phyloP scores from a whole-genome alignment of 192 early-diverging fungal species.

The Linderina pennispora region DNA sequence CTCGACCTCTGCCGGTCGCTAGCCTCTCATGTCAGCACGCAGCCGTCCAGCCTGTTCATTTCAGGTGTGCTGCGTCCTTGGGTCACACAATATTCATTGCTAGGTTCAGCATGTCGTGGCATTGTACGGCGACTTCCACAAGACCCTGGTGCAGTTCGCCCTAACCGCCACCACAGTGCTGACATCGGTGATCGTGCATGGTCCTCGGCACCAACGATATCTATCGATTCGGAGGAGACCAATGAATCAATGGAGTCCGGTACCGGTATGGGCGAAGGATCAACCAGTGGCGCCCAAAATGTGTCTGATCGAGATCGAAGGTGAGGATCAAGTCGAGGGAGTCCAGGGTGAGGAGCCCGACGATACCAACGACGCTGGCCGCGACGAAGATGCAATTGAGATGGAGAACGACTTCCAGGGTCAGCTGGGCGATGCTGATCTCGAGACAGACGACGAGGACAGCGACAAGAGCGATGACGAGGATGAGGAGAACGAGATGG shows the following conservation, averaged over 20 bases:
- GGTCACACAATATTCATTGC: slow-evolving; percentile 35
- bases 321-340: slow-evolving; percentile 93
- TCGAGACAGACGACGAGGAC: slow-evolving; percentile 69
- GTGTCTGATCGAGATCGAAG: slow-evolving; percentile 97
- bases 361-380: slow-evolving; percentile 51
- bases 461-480: slow-evolving; percentile 68
- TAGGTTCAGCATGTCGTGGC: slow-evolving; percentile 51
- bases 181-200: slow-evolving; percentile 65
- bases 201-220: slow-evolving; percentile 81
- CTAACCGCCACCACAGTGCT: slow-evolving; percentile 17
- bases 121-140: slow-evolving; percentile 57
- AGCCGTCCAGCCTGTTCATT: not conserved
- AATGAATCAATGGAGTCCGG: slow-evolving; percentile 49
- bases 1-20: slow-evolving; percentile 10
- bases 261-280: slow-evolving; percentile 91
- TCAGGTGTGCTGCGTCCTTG: slow-evolving; percentile 22
- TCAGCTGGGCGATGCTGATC: slow-evolving; percentile 79
- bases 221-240: slow-evolving; percentile 55
- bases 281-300: slow-evolving; percentile 80
- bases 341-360: slow-evolving; percentile 67
- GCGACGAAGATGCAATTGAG: slow-evolving; percentile 87
- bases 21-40: not conserved
- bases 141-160: slow-evolving; percentile 62
- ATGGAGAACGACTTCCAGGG: slow-evolving; percentile 98
- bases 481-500: slow-evolving; percentile 65